These are phyloP conservation scores for Moesziomyces aphidis DNA, from an alignment of 1,284 basidiomycete genomes.

Conservation along the genomic window DNA sequence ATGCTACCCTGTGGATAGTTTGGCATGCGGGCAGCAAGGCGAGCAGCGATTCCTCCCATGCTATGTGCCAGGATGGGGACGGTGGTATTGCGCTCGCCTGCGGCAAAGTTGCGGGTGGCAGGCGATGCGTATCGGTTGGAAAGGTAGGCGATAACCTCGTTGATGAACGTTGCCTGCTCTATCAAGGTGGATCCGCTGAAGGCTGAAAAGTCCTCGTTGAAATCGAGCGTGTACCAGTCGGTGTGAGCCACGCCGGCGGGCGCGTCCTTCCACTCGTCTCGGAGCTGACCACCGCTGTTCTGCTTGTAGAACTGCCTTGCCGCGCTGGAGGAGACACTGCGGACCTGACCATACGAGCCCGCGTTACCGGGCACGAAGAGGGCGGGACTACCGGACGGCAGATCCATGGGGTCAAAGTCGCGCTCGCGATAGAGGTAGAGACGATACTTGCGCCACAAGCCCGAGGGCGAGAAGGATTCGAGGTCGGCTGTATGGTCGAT, in stretches of 20 bases:
- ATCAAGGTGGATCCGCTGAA: slow-evolving; percentile 90
- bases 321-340: slow-evolving; percentile 92
- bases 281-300: slow-evolving; percentile 69
- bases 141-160: slow-evolving; percentile 80
- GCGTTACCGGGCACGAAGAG: slow-evolving; percentile 98
- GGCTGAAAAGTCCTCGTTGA: slow-evolving; percentile 96
- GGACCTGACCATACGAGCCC: slow-evolving; percentile 91
- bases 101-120: slow-evolving; percentile 50
- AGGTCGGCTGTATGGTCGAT: slow-evolving; percentile 70
- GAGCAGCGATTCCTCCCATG: slow-evolving; percentile 97
- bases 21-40: slow-evolving; percentile 75
- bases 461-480: slow-evolving; percentile 75
- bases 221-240: slow-evolving; percentile 76
- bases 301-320: slow-evolving; percentile 79
- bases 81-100: slow-evolving; percentile 51
- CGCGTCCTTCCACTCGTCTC: slow-evolving; percentile 51
- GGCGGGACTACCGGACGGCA: slow-evolving; percentile 73
- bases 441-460: slow-evolving; percentile 79
- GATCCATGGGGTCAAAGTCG: slow-evolving; percentile 24
- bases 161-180: slow-evolving; percentile 83
- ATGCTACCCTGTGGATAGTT: slow-evolving; percentile 69
- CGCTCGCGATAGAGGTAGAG: slow-evolving; percentile 89
- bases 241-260: slow-evolving; percentile 33
- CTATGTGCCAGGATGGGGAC: slow-evolving; percentile 91
- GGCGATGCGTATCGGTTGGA: slow-evolving; percentile 77